A percentile compares a stretch with the other conserved stretches of the same genome.
These are phyloP conservation scores for Eucalyptus marginata DNA, from an alignment of 345 rosid genomes.

Conservation along the genomic window DNA sequence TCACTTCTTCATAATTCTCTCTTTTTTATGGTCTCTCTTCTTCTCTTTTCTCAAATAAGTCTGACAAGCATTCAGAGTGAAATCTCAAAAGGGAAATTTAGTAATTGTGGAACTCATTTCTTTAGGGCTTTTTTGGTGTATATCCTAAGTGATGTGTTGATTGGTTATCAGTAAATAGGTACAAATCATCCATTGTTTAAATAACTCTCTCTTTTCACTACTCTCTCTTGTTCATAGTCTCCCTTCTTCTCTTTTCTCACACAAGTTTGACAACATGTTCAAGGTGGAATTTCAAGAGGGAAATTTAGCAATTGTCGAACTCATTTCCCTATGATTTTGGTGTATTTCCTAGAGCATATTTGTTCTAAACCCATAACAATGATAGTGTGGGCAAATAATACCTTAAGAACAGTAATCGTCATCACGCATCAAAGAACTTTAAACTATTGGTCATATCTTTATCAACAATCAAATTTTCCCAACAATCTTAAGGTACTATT, in stretches of 20 bases:
- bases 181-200: background rate
- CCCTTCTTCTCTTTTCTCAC: background rate
- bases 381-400: background rate
- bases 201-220: background rate
- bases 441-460: background rate
- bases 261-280: background rate
- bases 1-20: background rate
- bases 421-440: background rate
- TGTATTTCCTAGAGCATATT: background rate
- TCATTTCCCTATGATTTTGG: too few species aligned
- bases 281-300: background rate
- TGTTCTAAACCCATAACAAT: background rate
- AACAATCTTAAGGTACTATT: background rate
- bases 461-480: background rate
- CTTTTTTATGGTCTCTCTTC: background rate
- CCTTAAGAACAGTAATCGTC: accelerated
- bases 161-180: background rate
- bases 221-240: background rate
- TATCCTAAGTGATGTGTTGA: background rate
- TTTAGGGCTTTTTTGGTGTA: background rate
- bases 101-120: background rate
- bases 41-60: background rate
- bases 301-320: background rate
- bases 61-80: background rate
- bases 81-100: background rate